Evolutionary conservation across 371 early-diverging fungal species (phyloP).

Genomic region (Apophysomyces variabilis): DNA sequence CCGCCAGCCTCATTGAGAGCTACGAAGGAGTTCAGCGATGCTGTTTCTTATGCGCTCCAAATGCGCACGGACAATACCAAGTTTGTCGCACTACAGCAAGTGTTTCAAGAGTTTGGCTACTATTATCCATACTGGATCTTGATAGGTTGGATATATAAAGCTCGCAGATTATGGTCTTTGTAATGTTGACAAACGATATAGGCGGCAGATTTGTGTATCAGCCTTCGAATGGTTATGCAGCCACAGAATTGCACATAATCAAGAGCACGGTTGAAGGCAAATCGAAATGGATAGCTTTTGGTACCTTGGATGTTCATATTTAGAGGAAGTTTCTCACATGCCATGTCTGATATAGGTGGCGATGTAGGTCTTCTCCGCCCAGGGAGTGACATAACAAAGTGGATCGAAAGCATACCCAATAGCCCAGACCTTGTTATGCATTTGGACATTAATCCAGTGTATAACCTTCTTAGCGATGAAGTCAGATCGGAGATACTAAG

Average conservation of each 20-base stretch:
- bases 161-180: neutral
- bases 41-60: neutral
- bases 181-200: neutral
- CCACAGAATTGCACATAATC: no score
- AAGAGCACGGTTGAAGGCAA: no score
- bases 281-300: no score
- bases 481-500: neutral
- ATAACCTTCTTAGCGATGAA: neutral
- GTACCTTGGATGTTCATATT: no score
- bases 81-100: neutral
- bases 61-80: neutral
- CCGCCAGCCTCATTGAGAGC: neutral
- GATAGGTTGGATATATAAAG: neutral
- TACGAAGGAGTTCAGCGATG: neutral
- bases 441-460: neutral
- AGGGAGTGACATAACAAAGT: neutral
- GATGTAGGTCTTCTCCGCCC: no score
- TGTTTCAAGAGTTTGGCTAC: neutral
- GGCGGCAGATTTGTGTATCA: neutral
- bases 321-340: no score
- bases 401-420: neutral
- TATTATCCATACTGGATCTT: neutral
- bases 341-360: no score
- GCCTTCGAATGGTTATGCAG: no score
- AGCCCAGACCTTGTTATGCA: neutral